Evolutionary conservation across 2,329 filamentous ascomycete species (phyloP).

Genomic region (Sarocladium brachiariae): DNA sequence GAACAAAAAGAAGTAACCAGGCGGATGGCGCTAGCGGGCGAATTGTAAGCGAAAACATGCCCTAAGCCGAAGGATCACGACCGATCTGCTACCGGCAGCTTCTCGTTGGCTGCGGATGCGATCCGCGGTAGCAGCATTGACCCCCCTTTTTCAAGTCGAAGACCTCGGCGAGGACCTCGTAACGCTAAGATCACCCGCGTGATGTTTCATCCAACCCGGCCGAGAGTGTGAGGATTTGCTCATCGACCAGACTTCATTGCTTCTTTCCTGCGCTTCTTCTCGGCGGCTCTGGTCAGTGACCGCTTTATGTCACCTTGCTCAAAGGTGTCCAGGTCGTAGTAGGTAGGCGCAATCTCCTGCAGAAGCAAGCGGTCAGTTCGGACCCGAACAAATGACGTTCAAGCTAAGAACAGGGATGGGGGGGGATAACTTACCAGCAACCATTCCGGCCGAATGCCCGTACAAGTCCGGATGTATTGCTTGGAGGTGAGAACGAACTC

Average conservation of each 20-base stretch:
- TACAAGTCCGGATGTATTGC: slow-evolving; percentile 95
- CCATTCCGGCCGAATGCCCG: slow-evolving; percentile 89
- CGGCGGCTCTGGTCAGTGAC: slow-evolving; percentile 48
- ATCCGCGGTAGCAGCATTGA: no score
- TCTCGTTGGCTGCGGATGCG: no score
- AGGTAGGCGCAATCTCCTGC: slow-evolving; percentile 85
- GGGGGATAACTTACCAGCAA: slow-evolving; percentile 57
- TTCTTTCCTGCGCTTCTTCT: slow-evolving; percentile 55
- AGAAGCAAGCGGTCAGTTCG: slow-evolving; percentile 5
- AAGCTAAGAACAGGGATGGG: background rate
- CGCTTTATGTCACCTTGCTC: slow-evolving; percentile 80
- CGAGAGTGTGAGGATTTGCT: slow-evolving; percentile 13
- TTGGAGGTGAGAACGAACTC: slow-evolving; percentile 97
- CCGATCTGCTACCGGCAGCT: no score
- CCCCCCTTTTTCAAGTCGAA: no score
- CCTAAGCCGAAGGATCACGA: no score
- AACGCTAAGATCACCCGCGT: no score
- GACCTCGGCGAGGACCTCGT: no score
- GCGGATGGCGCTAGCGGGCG: no score
- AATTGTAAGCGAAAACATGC: no score
- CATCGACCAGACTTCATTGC: slow-evolving; percentile 45
- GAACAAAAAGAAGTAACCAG: no score
- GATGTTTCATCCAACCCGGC: background rate
- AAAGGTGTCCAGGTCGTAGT: slow-evolving; percentile 83
- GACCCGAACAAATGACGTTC: background rate